A percentile compares a stretch with the other conserved stretches of the same genome.
phyloP scores from a whole-genome alignment of 23 red algal species.

The Gracilariopsis chorda region DNA sequence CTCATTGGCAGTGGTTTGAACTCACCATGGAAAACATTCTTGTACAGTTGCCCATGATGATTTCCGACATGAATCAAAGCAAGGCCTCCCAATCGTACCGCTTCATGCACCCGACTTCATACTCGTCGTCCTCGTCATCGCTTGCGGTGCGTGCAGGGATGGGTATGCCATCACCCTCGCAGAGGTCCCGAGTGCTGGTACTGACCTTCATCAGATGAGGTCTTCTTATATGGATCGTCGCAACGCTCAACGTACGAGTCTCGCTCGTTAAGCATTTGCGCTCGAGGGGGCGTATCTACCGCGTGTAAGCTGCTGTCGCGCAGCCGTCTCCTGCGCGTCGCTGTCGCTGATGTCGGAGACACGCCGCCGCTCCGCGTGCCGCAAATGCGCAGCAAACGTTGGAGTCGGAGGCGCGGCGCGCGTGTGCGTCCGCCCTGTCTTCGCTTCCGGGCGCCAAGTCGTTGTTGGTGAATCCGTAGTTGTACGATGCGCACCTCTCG shows the following conservation, averaged over 20 bases:
- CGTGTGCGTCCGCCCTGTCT: conserved; percentile 26
- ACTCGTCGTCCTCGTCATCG: conserved; percentile 5
- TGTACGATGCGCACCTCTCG: conserved; percentile 45
- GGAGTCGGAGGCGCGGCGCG: conserved; percentile 46
- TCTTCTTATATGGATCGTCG: not conserved
- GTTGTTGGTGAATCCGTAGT: conserved; percentile 18
- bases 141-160: not conserved
- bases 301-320: too few species aligned
- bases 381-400: conserved; percentile 33
- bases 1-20: conserved; percentile 90
- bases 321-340: too few species aligned
- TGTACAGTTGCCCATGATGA: conserved; percentile 81
- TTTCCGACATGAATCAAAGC: conserved; percentile 40
- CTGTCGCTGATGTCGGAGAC: too few species aligned
- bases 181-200: not conserved
- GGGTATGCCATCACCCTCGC: not conserved
- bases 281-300: too few species aligned
- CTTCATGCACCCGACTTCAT: not conserved
- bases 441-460: conserved; percentile 54
- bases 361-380: too few species aligned
- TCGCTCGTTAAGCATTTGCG: too few species aligned
- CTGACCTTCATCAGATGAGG: not conserved
- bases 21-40: conserved; percentile 89
- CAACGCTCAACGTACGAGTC: not conserved
- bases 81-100: not conserved